phyloP scores from a whole-genome alignment of 345 rosid species.

The Cardamine occulta region DNA sequence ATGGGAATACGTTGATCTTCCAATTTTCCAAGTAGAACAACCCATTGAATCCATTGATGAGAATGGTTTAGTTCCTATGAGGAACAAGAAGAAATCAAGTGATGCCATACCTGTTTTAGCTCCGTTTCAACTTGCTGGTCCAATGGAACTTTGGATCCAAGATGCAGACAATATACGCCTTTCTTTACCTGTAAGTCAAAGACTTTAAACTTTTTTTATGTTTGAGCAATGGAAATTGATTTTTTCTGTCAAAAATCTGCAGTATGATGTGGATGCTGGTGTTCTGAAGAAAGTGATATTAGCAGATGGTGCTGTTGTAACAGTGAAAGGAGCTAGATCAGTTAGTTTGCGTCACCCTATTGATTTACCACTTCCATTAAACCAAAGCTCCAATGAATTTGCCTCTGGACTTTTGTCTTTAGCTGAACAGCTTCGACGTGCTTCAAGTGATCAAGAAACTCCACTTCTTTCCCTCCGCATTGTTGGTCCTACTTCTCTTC shows the following conservation, averaged over 20 bases:
- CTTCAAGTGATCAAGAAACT: conserved; percentile 50
- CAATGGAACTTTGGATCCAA: conserved; percentile 96
- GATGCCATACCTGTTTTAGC: conserved; percentile 68
- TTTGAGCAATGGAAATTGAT: background rate
- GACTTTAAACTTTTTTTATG: background rate
- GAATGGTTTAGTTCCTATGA: conserved; percentile 54
- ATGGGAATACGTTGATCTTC: conserved; percentile 91
- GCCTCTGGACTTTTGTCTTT: conserved; percentile 89
- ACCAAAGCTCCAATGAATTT: conserved; percentile 57
- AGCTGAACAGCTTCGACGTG: conserved; percentile 77
- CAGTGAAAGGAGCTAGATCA: conserved; percentile 95
- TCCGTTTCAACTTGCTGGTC: conserved; percentile 95
- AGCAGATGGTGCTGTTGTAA: conserved; percentile 91
- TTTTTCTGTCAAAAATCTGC: conserved; percentile 39
- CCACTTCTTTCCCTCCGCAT: conserved; percentile 82
- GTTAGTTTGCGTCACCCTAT: conserved; percentile 85
- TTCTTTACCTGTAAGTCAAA: conserved; percentile 65
- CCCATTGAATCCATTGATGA: conserved; percentile 38
- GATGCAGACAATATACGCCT: conserved; percentile 88
- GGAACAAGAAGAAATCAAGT: conserved; percentile 38
- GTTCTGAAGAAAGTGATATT: conserved; percentile 84
- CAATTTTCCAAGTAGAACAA: conserved; percentile 65
- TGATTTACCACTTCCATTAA: conserved; percentile 83
- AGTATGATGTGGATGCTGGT: conserved; percentile 99
- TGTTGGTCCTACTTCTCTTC: conserved; percentile 84